Conservation (phyloP, 305 asterid species). For the Fraxinus nigra region DNA sequence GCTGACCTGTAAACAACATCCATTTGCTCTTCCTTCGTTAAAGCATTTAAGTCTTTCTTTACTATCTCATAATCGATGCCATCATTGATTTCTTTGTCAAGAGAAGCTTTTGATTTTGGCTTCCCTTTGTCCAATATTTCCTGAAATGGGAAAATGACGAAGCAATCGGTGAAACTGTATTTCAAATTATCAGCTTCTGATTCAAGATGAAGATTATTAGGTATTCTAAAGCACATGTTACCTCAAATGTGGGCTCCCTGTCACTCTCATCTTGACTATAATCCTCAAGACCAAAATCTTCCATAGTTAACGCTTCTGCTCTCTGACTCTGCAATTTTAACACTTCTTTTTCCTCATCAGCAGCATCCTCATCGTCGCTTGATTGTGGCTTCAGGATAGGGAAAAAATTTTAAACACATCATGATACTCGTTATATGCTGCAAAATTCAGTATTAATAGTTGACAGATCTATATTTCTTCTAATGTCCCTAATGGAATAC, state of each 20-base stretch:
- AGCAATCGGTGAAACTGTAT: constrained; percentile 2
- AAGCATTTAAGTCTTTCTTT: constrained; percentile 68
- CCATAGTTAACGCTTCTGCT: constrained; percentile 47
- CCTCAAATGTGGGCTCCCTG: constrained; percentile 74
- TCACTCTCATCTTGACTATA: constrained; percentile 43
- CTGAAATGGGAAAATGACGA: constrained; percentile 36
- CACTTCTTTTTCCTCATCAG: constrained; percentile 76
- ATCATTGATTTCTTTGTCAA: constrained; percentile 40
- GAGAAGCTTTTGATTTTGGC: constrained; percentile 33
- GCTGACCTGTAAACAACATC: constrained; percentile 74
- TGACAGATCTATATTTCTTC: neutral
- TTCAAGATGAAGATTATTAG: neutral
- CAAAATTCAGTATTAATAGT: neutral
- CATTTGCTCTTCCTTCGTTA: constrained; percentile 90
- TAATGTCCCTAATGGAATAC: constrained; percentile 17
- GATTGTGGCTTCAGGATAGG: constrained; percentile 47
- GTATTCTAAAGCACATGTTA: constrained; percentile 23
- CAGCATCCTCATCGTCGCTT: constrained; percentile 73
- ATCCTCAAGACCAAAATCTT: constrained; percentile 78
- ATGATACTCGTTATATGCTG: constrained; percentile 3
- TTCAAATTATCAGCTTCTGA: constrained; percentile 16
- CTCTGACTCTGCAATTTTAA: constrained; percentile 59
- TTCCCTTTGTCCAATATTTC: constrained; percentile 60
- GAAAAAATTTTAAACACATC: constrained; percentile 21
- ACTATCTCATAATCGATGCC: constrained; percentile 56